A percentile compares a stretch with the other conserved stretches of the same genome.
phyloP scores from a whole-genome alignment of 306 rosid genomes.

The Oxytropis ochrocephala region DNA sequence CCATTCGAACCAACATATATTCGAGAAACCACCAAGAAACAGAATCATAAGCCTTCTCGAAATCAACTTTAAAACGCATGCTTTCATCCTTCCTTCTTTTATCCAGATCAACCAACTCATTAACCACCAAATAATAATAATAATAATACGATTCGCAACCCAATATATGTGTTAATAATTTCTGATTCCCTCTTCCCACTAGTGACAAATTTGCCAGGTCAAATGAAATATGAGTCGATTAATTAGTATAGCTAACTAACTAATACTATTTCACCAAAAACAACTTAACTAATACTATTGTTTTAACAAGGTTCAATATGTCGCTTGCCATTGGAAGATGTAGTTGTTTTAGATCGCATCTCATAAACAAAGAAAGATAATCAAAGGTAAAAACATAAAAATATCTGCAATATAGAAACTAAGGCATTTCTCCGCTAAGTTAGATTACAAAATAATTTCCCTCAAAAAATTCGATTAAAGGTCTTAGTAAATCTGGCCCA shows the following conservation, averaged over 20 bases:
- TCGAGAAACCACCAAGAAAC: no score
- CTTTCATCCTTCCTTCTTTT: no score
- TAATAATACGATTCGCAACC: neutral
- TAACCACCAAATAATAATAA: no score
- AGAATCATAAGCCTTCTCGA: no score
- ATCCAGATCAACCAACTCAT: no score
- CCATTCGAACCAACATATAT: no score
- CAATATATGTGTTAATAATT: neutral
- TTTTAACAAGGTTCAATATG: slow-evolving; percentile 11
- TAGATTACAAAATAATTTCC: neutral
- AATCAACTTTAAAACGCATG: no score
- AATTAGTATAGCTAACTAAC: neutral
- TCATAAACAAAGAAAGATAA: neutral
- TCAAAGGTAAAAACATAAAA: neutral
- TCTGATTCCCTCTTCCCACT: neutral
- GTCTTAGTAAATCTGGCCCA: neutral
- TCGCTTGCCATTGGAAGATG: slow-evolving; percentile 9
- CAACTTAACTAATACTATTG: neutral
- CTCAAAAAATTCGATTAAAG: neutral
- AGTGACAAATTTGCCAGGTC: neutral
- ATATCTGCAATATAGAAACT: slow-evolving; percentile 14
- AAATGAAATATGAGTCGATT: neutral
- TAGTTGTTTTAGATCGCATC: neutral
- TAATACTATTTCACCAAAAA: no score
- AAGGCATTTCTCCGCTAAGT: neutral